phyloP scores from a whole-genome alignment of 2,329 filamentous ascomycete genomes.

The Orbilia brochopaga region DNA sequence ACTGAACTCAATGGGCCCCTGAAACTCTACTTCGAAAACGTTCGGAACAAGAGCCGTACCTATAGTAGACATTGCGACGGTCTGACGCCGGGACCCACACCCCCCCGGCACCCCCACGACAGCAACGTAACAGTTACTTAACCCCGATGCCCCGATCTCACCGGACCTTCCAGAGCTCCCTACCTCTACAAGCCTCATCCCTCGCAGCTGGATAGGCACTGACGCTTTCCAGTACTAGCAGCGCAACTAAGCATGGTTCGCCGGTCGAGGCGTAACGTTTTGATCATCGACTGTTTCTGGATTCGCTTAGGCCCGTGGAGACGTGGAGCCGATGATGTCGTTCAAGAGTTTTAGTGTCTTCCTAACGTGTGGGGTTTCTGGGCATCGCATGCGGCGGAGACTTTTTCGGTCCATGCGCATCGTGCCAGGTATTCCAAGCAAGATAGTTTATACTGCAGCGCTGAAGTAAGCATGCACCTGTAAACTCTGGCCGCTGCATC shows the following conservation, averaged over 20 bases:
- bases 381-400: constrained; percentile 16
- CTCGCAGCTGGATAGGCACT: neutral
- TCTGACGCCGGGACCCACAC: too few relatives aligned
- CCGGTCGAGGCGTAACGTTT: neutral
- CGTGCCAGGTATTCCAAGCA: too few relatives aligned
- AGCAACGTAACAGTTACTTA: too few relatives aligned
- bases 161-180: constrained; percentile 2
- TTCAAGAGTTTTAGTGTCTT: constrained; percentile 19
- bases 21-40: neutral
- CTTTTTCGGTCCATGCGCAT: constrained; percentile 13
- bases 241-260: neutral
- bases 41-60: too few relatives aligned
- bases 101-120: too few relatives aligned
- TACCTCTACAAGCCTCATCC: neutral
- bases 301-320: constrained; percentile 16
- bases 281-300: neutral
- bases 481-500: too few relatives aligned
- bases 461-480: too few relatives aligned
- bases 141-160: neutral
- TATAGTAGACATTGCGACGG: too few relatives aligned
- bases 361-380: neutral
- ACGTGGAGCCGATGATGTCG: constrained; percentile 30
- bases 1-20: too few relatives aligned
- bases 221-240: neutral
- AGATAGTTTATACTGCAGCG: too few relatives aligned